Percentiles rank a stretch among this genome's conserved stretches.
Conservation (phyloP, 768 basidiomycete genomes). For the Suillus subalutaceus region DNA sequence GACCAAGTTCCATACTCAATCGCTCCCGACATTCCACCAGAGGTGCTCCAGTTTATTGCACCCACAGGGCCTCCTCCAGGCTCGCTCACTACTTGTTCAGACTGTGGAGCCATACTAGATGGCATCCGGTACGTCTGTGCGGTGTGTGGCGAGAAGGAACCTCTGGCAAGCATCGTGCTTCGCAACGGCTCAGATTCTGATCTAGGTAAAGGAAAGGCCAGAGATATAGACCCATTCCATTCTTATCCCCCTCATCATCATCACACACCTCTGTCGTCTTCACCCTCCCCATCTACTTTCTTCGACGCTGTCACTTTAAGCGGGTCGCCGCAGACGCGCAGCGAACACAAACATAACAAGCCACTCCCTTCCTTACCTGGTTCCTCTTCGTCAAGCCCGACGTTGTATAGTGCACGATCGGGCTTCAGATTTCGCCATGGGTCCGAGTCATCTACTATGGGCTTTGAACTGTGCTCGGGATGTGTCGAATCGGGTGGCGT, state of each 20-base stretch:
- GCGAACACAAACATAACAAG: conserved; percentile 36
- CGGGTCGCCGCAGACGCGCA: conserved; percentile 17
- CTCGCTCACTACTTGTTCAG: conserved; percentile 79
- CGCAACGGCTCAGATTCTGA: conserved; percentile 17
- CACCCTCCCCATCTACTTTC: conserved; percentile 22
- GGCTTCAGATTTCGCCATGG: conserved; percentile 4
- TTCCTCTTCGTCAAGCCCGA: conserved; percentile 26
- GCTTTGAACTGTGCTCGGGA: conserved; percentile 83
- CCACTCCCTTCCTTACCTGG: conserved; percentile 49
- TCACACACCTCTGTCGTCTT: conserved; percentile 26
- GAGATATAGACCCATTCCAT: conserved; percentile 23
- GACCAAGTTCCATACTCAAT: conserved; percentile 23
- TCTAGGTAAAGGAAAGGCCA: conserved; percentile 52
- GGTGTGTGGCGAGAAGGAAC: conserved; percentile 80
- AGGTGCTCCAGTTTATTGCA: conserved; percentile 55
- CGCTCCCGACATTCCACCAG: conserved; percentile 45
- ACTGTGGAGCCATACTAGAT: conserved; percentile 74
- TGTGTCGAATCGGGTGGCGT: conserved; percentile 83
- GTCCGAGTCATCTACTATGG: conserved; percentile 31
- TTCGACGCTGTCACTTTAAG: conserved; percentile 21
- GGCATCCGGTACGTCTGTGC: conserved; percentile 90
- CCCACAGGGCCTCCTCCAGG: conserved; percentile 55
- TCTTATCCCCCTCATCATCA: conserved; percentile 41
- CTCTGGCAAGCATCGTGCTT: conserved; percentile 30
- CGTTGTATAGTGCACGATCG: conserved; percentile 13